Evolutionary conservation across 2,329 filamentous ascomycete genomes (phyloP), one percentile per base, ranked within the genome.

Genomic region (Phialemonium atrogriseum): DNA sequence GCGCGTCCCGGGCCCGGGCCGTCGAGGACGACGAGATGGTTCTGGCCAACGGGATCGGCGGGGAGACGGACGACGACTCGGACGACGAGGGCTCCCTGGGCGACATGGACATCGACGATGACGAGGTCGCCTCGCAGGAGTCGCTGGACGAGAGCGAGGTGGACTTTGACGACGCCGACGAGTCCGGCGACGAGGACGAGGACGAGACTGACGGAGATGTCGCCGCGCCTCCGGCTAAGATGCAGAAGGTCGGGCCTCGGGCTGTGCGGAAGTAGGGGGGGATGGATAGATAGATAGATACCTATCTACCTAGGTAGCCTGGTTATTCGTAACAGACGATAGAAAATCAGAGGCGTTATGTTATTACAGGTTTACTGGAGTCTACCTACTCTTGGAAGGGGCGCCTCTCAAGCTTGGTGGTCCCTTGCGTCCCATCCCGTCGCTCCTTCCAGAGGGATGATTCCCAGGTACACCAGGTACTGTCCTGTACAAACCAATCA

Each of bases 111-210:
- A 34, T 41, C 27, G 36, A 44, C 10, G 42, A 39, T 10, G 40
- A 40, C 16, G 39, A 43, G 3, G 30, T 20, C 4, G 39, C 37
- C 12, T 43, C 34, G 12, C 36, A 39, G 35, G 40, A 45, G 40
- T 44, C 39, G 2, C 16, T 56, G 8, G 52, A 58, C 21, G 53
- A 54, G 33, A 49, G 55, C 11, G 48, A 55, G 27, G 49, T 54
- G 4, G 50, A 53, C 32, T 48, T 55, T 22, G 53, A 57, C 27
- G 54, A 57, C 27, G 47, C 53, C 4, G 51, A 55, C 32, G 51
- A 54, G 18, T 43, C 41, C 7, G 49, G 43, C 7, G 54, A 54
- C 19, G 53, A 55, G 26, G 52, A 52, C 20, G 50, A 52, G 22
- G 52, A 46, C 19, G 50, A 50, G 20, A 45, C 41, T 3, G 48